Conservation (phyloP, 73 alveolate species). For the Paramecium tetraurelia region DNA sequence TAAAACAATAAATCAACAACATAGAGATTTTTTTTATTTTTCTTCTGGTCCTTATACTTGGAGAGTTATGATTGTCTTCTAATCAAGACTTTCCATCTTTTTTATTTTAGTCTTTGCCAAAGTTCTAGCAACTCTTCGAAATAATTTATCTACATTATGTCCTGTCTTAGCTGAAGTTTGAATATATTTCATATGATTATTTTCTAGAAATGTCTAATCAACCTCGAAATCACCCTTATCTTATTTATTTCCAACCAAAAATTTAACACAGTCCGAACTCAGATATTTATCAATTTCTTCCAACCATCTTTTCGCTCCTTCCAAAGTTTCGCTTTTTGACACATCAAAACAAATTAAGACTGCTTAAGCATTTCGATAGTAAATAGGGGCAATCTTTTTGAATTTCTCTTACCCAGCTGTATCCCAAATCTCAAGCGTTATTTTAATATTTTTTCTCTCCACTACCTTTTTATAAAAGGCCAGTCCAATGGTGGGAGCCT, state of each 20-base stretch:
- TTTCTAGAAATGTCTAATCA: conserved; percentile 8
- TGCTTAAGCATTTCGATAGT: conserved; percentile 87
- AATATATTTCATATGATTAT: neutral
- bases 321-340: conserved; percentile 70
- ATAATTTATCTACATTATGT: neutral
- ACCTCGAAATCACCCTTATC: conserved; percentile 80
- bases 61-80: conserved; percentile 5
- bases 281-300: conserved; percentile 78
- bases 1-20: conserved; percentile 18
- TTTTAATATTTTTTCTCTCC: conserved; percentile 42
- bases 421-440: conserved; percentile 87
- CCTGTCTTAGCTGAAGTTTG: conserved; percentile 50
- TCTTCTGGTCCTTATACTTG: conserved; percentile 50
- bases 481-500: conserved; percentile 17
- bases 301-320: conserved; percentile 77
- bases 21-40: neutral
- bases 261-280: conserved; percentile 70
- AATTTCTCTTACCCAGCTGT: conserved; percentile 93
- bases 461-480: conserved; percentile 28
- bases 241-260: conserved; percentile 84
- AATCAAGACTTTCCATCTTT: conserved; percentile 17
- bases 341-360: conserved; percentile 83
- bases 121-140: conserved; percentile 41
- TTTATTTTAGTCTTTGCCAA: conserved; percentile 22
- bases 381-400: conserved; percentile 73